Evolutionary conservation across 306 rosid species (phyloP).

Genomic region (Pyrus communis): DNA sequence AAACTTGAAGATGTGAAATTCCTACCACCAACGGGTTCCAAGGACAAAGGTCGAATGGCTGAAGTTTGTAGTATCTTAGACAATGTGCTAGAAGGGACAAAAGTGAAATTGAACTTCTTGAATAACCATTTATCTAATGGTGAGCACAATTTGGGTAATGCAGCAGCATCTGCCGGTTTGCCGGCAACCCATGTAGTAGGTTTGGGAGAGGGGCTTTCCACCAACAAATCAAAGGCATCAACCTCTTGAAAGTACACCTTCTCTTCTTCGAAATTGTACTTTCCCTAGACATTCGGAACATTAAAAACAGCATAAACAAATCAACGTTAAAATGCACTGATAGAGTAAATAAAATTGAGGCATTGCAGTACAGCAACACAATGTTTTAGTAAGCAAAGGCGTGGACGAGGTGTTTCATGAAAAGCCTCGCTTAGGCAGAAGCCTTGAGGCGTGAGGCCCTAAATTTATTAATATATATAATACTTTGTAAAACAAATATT

Average conservation of each 20-base stretch:
- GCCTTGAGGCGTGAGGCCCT: too few relatives aligned
- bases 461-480: too few relatives aligned
- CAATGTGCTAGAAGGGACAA: conserved; percentile 59
- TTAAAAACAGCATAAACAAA: not conserved
- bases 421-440: too few relatives aligned
- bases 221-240: conserved; percentile 84
- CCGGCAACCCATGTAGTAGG: conserved; percentile 51
- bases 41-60: not conserved
- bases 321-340: not conserved
- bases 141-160: conserved; percentile 52
- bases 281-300: conserved; percentile 36
- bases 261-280: conserved; percentile 58
- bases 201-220: conserved; percentile 96
- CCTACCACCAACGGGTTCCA: conserved; percentile 26
- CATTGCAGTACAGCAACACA: not conserved
- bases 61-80: conserved; percentile 78
- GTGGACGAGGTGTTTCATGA: too few relatives aligned
- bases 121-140: conserved; percentile 69
- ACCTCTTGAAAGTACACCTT: conserved; percentile 70
- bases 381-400: too few relatives aligned
- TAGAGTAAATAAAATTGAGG: not conserved
- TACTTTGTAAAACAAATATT: too few relatives aligned
- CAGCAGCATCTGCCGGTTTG: conserved; percentile 27
- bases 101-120: conserved; percentile 42
- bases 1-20: conserved; percentile 18